phyloP scores from a whole-genome alignment of 805 yeast species.

The Metschnikowia vanudenii region DNA sequence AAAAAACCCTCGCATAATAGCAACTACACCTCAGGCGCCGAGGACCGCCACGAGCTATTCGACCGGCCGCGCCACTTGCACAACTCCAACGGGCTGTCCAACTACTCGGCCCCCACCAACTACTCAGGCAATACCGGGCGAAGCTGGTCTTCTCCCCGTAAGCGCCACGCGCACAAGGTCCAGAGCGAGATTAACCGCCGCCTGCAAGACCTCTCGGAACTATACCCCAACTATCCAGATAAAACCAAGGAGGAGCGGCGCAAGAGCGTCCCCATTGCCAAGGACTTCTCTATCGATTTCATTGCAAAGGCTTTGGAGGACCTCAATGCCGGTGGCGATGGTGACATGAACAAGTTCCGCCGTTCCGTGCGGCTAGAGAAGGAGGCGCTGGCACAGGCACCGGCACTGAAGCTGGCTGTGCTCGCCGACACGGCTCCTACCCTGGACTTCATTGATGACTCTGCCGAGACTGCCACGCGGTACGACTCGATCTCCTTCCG shows the following conservation, averaged over 20 bases:
- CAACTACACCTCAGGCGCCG: constrained; percentile 15
- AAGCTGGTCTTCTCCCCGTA: constrained; percentile 46
- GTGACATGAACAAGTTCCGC: constrained; percentile 41
- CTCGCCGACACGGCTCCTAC: constrained; percentile 16
- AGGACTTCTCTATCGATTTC: constrained; percentile 45
- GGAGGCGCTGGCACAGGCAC: neutral
- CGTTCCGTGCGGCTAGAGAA: constrained; percentile 30
- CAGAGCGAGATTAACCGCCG: constrained; percentile 39
- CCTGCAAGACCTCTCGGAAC: constrained; percentile 19
- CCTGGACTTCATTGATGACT: constrained; percentile 37
- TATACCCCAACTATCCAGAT: constrained; percentile 27
- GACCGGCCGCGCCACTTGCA: constrained; percentile 11
- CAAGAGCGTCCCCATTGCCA: constrained; percentile 33
- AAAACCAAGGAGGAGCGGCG: constrained; percentile 3
- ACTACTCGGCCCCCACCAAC: constrained; percentile 41
- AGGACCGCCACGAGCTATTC: constrained; percentile 17
- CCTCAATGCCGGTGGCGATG: constrained; percentile 44
- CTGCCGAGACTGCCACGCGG: constrained; percentile 37
- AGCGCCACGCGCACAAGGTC: constrained; percentile 32
- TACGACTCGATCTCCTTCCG: constrained; percentile 32
- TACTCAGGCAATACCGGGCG: constrained; percentile 29
- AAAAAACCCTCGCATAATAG: constrained; percentile 20
- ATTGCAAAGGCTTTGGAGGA: constrained; percentile 48
- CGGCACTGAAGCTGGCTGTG: no score
- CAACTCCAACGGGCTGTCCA: constrained; percentile 21